Conservation (phyloP, 148 eudicot genomes). For the Camellia granthamiana region DNA sequence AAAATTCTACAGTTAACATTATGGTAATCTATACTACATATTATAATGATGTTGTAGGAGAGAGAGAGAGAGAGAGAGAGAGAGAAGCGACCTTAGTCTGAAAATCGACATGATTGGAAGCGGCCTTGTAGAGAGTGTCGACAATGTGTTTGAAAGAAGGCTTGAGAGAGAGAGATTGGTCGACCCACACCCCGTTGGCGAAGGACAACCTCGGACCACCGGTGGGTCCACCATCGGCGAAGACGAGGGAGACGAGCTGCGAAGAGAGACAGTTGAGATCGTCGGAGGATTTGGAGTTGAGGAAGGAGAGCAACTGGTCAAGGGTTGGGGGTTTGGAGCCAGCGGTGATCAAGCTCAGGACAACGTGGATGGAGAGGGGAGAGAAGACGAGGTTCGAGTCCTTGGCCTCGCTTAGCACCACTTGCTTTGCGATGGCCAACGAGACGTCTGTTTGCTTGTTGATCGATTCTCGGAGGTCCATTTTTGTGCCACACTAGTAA, state of each 20-base stretch:
- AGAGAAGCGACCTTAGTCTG: slow-evolving; percentile 47
- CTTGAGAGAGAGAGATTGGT: slow-evolving; percentile 44
- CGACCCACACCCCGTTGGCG: slow-evolving; percentile 81
- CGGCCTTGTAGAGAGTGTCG: slow-evolving; percentile 52
- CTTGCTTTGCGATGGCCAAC: slow-evolving; percentile 33
- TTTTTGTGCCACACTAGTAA: slow-evolving; percentile 1
- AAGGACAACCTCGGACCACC: slow-evolving; percentile 70
- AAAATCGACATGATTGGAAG: slow-evolving; percentile 65
- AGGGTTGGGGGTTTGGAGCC: slow-evolving; percentile 68
- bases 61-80: not conserved
- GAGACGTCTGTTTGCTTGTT: slow-evolving; percentile 63
- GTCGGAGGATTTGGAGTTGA: slow-evolving; percentile 49
- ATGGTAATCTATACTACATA: too few relatives aligned
- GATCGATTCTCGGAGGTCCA: slow-evolving; percentile 64
- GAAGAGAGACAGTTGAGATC: slow-evolving; percentile 62
- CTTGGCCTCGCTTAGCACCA: slow-evolving; percentile 25
- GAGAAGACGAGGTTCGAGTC: slow-evolving; percentile 62
- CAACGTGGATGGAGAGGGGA: slow-evolving; percentile 67
- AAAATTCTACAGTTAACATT: too few relatives aligned
- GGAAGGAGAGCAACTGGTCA: slow-evolving; percentile 57
- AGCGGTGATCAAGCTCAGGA: slow-evolving; percentile 62
- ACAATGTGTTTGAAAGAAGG: slow-evolving; percentile 51
- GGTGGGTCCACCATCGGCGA: slow-evolving; percentile 50
- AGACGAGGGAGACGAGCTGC: slow-evolving; percentile 53
- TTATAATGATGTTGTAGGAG: too few relatives aligned